Evolutionary conservation across 192 early-diverging fungal species (phyloP).

Genomic region (Phlyctochytrium arcticum): DNA sequence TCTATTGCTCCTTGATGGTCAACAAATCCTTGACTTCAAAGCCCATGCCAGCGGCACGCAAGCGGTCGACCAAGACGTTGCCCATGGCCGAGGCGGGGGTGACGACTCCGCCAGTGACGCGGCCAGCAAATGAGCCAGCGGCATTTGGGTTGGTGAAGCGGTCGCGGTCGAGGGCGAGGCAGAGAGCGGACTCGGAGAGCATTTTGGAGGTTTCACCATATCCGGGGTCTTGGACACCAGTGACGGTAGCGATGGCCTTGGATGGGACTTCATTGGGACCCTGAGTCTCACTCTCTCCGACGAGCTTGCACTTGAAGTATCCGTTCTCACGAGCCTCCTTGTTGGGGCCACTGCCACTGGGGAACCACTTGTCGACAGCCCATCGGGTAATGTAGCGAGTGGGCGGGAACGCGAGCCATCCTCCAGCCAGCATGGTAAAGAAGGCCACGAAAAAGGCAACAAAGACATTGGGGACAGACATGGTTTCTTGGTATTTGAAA

Average conservation of each 20-base stretch:
- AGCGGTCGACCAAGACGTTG: constrained; percentile 56
- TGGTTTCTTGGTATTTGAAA: constrained; percentile 63
- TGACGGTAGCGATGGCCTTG: constrained; percentile 46
- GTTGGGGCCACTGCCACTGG: constrained; percentile 68
- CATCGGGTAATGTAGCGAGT: constrained; percentile 43
- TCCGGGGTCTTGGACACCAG: constrained; percentile 66
- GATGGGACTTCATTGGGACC: constrained; percentile 31
- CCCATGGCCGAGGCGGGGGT: constrained; percentile 83
- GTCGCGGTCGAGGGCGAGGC: constrained; percentile 59
- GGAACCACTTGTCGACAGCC: constrained; percentile 50
- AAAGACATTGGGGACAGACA: constrained; percentile 42
- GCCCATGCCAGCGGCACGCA: constrained; percentile 58
- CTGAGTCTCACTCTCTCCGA: constrained; percentile 40
- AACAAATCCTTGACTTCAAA: constrained; percentile 42
- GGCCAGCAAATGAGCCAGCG: constrained; percentile 31
- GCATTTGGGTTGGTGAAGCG: constrained; percentile 10
- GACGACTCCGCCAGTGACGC: constrained; percentile 68
- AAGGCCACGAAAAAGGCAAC: constrained; percentile 40
- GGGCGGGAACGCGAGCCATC: constrained; percentile 30
- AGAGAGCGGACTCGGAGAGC: constrained; percentile 74
- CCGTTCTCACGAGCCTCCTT: constrained; percentile 52
- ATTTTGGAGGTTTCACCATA: constrained; percentile 79
- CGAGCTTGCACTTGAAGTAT: constrained; percentile 42
- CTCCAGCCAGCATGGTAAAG: constrained; percentile 29
- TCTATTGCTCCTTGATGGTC: too few relatives aligned